phyloP scores from a whole-genome alignment of 257 asterid species.

The Orobanche coerulescens region DNA sequence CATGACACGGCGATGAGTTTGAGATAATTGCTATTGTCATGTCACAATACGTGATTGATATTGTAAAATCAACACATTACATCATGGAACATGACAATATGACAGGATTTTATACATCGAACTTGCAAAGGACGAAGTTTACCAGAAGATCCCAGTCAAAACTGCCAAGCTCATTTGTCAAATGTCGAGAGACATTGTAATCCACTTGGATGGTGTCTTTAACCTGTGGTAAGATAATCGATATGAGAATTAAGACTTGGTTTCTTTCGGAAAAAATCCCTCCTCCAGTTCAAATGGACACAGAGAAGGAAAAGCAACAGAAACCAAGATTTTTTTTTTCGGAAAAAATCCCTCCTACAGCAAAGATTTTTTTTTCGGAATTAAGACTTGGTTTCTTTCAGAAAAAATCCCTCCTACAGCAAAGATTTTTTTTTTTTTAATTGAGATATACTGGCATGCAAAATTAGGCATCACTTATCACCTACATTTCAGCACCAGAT shows the following conservation, averaged over 20 bases:
- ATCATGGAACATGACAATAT: too few species aligned
- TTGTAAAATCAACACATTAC: too few species aligned
- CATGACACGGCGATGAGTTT: too few species aligned
- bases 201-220: constrained; percentile 94
- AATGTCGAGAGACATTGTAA: constrained; percentile 80
- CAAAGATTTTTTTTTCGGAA: neutral
- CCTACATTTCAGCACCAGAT: neutral
- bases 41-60: too few species aligned
- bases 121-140: constrained; percentile 22
- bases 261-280: neutral
- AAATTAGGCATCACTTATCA: too few species aligned
- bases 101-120: constrained; percentile 11
- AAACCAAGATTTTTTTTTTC: neutral
- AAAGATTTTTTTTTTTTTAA: neutral
- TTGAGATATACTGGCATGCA: too few species aligned
- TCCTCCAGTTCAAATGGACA: neutral
- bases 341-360: too few species aligned
- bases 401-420: neutral
- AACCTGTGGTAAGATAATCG: constrained; percentile 43
- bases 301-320: constrained; percentile 6
- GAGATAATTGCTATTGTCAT: too few species aligned
- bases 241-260: constrained; percentile 5
- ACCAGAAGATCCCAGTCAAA: constrained; percentile 87
- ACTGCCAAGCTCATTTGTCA: constrained; percentile 48
- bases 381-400: neutral